Percentiles rank a stretch among this genome's conserved stretches.
Evolutionary conservation across 2,329 filamentous ascomycete species (phyloP).

Genomic region (Cladosporium sp.): DNA sequence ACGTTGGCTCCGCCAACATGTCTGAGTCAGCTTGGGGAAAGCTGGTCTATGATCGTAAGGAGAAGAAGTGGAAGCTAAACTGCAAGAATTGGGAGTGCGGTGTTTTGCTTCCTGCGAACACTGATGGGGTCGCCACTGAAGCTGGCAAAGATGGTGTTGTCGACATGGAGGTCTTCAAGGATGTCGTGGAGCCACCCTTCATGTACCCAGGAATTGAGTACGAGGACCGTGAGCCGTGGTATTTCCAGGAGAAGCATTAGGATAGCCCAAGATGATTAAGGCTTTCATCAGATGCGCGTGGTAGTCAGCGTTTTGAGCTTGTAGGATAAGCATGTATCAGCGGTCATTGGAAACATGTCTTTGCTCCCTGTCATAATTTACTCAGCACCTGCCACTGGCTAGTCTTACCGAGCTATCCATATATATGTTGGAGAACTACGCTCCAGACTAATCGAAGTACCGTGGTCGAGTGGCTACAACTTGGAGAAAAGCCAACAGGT

Average conservation of each 20-base stretch:
- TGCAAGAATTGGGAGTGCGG: conserved; percentile 97
- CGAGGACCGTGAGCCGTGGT: conserved; percentile 47
- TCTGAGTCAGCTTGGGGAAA: conserved; percentile 94
- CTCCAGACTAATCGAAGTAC: background rate
- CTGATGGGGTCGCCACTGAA: conserved; percentile 3
- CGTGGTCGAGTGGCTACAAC: background rate
- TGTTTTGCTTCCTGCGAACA: conserved; percentile 66
- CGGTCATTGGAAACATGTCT: background rate
- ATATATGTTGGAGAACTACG: background rate
- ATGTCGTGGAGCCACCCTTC: conserved; percentile 64
- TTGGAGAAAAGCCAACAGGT: background rate
- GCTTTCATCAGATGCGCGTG: too few relatives aligned
- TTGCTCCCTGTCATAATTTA: too few relatives aligned
- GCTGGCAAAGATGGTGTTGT: conserved; percentile 21
- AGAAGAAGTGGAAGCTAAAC: conserved; percentile 69
- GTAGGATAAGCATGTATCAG: background rate
- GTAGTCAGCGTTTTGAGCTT: background rate
- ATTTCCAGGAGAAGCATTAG: conserved; percentile 34
- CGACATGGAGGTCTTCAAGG: conserved; percentile 54
- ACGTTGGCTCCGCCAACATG: conserved; percentile 87
- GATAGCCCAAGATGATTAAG: too few relatives aligned
- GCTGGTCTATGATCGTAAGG: conserved; percentile 68
- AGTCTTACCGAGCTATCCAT: background rate
- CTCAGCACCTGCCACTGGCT: background rate
- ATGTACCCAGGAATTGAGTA: conserved; percentile 57